Percentiles rank a stretch among this genome's conserved stretches.
Evolutionary conservation across 202 grass and related monocot genomes (phyloP).

Genomic region (Elaeis oleifera): DNA sequence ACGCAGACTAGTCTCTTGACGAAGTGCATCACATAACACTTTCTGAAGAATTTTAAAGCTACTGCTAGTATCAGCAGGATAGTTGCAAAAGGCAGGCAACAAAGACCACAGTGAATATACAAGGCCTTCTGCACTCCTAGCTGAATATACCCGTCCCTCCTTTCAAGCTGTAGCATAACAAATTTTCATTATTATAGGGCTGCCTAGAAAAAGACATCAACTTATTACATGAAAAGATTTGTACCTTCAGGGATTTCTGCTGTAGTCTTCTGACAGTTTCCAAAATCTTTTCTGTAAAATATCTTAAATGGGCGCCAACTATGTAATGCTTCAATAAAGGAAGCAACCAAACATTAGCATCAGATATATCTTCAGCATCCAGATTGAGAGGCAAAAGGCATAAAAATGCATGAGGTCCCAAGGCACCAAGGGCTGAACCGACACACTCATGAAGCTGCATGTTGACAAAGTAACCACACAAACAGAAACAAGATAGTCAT

Average conservation of each 20-base stretch:
- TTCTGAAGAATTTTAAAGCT: constrained; percentile 52
- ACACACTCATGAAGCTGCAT: constrained; percentile 81
- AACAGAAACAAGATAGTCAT: no score
- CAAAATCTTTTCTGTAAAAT: constrained; percentile 68
- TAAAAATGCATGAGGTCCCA: constrained; percentile 83
- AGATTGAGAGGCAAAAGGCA: constrained; percentile 35
- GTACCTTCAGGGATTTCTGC: constrained; percentile 64
- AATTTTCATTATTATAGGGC: constrained; percentile 13
- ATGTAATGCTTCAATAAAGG: constrained; percentile 74
- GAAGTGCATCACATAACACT: constrained; percentile 58
- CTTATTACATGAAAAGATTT: constrained; percentile 1
- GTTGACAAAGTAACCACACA: neutral
- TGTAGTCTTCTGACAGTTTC: constrained; percentile 53
- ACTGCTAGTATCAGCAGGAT: constrained; percentile 60
- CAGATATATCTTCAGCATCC: constrained; percentile 53
- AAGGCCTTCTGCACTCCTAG: constrained; percentile 79
- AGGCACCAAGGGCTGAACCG: constrained; percentile 65
- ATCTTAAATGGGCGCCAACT: constrained; percentile 72
- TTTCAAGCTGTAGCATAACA: constrained; percentile 54
- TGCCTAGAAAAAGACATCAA: constrained; percentile 17
- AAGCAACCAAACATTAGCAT: constrained; percentile 74
- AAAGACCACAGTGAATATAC: constrained; percentile 89
- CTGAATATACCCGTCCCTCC: constrained; percentile 63
- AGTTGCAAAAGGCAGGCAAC: constrained; percentile 91
- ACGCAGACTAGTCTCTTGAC: constrained; percentile 51